phyloP scores from a whole-genome alignment of 2,329 filamentous ascomycete genomes.

The Fusarium nygamai region DNA sequence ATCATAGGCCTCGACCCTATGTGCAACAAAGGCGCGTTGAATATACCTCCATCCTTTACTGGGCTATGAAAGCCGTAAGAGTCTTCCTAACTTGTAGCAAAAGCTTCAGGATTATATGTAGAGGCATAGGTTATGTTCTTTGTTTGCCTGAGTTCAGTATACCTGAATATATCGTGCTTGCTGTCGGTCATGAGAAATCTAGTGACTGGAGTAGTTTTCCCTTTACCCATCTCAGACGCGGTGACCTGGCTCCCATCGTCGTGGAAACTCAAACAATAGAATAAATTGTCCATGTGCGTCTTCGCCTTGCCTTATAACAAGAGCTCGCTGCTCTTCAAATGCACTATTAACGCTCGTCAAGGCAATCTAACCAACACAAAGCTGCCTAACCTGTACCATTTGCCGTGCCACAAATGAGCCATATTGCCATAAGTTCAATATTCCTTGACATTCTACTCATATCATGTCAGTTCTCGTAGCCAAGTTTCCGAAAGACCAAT shows the following conservation, averaged over 20 bases:
- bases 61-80: no score
- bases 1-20: no score
- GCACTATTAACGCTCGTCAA: accelerated
- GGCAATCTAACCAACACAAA: accelerated
- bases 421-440: not conserved
- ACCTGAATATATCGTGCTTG: not conserved
- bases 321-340: accelerated
- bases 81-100: no score
- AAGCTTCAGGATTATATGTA: no score
- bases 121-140: no score
- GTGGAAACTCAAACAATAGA: accelerated
- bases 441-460: no score
- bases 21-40: no score
- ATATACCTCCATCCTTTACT: no score
- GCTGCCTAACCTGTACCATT: not conserved
- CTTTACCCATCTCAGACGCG: not conserved
- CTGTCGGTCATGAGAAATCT: not conserved
- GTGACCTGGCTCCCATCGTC: accelerated
- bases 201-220: no score
- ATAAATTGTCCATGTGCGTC: accelerated
- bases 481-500: no score
- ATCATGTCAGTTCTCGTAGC: no score
- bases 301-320: accelerated
- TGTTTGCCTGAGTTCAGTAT: no score
- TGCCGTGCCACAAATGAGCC: accelerated